These are phyloP conservation scores for Calonectria multiphialidica DNA, from an alignment of 2,329 filamentous ascomycete species.

Conservation along the genomic window DNA sequence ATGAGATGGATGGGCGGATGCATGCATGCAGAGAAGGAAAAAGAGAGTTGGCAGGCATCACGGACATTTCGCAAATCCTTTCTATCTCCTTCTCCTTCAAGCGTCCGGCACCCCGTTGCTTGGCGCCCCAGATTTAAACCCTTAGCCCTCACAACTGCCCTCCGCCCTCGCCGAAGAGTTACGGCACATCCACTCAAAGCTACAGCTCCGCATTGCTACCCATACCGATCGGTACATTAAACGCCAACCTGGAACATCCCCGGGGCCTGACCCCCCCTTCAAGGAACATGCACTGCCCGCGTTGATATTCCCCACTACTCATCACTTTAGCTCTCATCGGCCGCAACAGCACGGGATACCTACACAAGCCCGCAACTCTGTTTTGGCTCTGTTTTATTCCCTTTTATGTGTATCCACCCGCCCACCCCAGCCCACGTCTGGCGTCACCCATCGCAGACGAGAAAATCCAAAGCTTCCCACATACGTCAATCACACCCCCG, in stretches of 20 bases:
- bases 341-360: neutral
- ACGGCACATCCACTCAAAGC: conserved; percentile 9
- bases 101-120: neutral
- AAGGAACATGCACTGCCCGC: conserved; percentile 12
- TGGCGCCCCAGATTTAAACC: conserved; percentile 1
- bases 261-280: neutral
- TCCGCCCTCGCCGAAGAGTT: neutral
- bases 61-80: neutral
- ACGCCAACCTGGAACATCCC: conserved; percentile 10
- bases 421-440: neutral
- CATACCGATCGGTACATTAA: conserved; percentile 9
- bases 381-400: neutral
- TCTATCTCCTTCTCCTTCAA: neutral
- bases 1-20: no score
- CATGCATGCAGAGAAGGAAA: neutral
- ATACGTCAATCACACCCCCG: conserved; percentile 2
- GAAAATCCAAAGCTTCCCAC: neutral
- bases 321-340: neutral
- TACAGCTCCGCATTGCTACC: neutral
- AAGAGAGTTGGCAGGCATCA: neutral
- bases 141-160: neutral
- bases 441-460: neutral
- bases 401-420: neutral
- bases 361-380: neutral
- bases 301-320: neutral